These are phyloP conservation scores for Pleurotus pulmonarius DNA, from an alignment of 768 basidiomycete species.

Conservation along the genomic window DNA sequence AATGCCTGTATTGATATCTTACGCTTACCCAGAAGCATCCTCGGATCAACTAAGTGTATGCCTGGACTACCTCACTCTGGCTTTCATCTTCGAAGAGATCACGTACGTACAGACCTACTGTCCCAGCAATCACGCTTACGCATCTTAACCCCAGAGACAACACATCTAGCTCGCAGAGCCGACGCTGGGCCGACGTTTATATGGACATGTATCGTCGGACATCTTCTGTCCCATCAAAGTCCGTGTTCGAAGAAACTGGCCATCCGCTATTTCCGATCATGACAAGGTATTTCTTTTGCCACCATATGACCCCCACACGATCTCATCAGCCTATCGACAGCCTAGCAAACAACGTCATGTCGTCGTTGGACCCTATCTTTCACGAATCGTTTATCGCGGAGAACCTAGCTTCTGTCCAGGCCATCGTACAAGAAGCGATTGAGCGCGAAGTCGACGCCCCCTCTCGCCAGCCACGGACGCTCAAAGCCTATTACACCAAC, in stretches of 20 bases:
- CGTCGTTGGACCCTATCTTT: neutral
- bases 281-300: neutral
- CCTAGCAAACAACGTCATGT: neutral
- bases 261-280: neutral
- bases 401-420: neutral
- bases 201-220: slow-evolving; percentile 1
- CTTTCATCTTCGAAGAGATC: slow-evolving; percentile 6
- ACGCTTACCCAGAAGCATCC: slow-evolving; percentile 1
- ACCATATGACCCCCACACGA: neutral
- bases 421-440: slow-evolving; percentile 2
- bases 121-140: neutral
- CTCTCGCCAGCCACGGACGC: neutral
- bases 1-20: slow-evolving; percentile 2
- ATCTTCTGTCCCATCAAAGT: neutral
- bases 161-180: neutral
- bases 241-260: neutral
- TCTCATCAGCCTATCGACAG: neutral
- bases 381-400: neutral
- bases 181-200: neutral
- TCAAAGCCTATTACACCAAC: slow-evolving; percentile 1
- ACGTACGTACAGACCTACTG: neutral
- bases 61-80: slow-evolving; percentile 1
- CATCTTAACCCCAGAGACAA: neutral
- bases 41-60: neutral
- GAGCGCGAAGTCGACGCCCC: neutral